Base-by-base conservation (phyloP, 2,329 filamentous ascomycete species). In the Cercospora sojina region DNA sequence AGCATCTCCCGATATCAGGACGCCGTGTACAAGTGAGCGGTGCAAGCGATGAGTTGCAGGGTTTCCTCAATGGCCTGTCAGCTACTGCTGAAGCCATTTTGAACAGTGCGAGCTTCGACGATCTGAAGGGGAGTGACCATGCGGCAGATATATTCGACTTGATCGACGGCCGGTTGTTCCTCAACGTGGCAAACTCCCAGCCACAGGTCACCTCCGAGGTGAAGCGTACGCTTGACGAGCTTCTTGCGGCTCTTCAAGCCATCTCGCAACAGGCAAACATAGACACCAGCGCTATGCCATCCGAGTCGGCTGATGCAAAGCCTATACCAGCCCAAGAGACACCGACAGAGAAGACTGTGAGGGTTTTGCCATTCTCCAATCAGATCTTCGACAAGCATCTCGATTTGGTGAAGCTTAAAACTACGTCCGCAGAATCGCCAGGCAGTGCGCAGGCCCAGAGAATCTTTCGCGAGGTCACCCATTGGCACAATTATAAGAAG, bases 401-500 rank as follows among this genome's bases (percentile, higher is more conserved):
- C 18, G 72, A 76, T 9, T 79, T 82, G 1, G 77, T 84, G 12
- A 77, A 78, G 7, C 72, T 85, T 12, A 69, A 72, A 3, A 70
- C 78, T 12, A 77, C 80, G 56, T 74, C 75, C 18, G 67, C 69
- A n/a, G 77, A 75, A 13, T 75, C 75, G 10, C 66, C 73, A 3
- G 73, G 78, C 5, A 76, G 73, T 31, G 59, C 68, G 7, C 67
- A 77, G 13, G 77, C 79, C 1, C 77, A 79, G 18, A 77, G 76
- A 16, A 81, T 83, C 38, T 84, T 84, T 71, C 77, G 77, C 31
- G 82, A 84, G 67, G 75, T 83, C 5, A 78, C 80, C 0, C 87
- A 90, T 73, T 90, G 87, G 88, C 87, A 90, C 70, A 88, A 87
- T 63, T 80, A 83, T 35, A 87, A 85, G 70, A 83, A 80, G 27